Base-by-base conservation (phyloP, 2,329 filamentous ascomycete species). In the Apiospora sp. region DNA sequence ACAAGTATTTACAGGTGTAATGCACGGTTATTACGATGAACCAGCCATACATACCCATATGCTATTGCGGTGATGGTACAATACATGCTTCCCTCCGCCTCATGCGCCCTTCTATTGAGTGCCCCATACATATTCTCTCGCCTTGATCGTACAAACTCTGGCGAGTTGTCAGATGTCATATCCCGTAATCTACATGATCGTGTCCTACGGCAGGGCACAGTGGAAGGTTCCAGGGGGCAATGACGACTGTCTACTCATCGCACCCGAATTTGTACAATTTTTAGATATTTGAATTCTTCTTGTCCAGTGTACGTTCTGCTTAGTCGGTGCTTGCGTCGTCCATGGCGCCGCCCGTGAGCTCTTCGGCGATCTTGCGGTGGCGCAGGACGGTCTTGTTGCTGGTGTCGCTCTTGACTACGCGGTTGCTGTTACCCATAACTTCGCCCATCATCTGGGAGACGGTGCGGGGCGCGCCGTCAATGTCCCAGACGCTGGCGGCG, bases 321-420 rank as follows among this genome's bases (percentile, higher is more conserved):
- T 41, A 64, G 30, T 37, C 22, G 34, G 58, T n/a, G 41, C 13
- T 46, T 19, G n/a, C 10, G 1, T 43, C 49, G n/a, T 43, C 48
- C 83, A 90, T 86, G 82, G 88, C 89, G 73, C 89, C 88, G 70
- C 89, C 89, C 30, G 89, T 90, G 73, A 91, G 82, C 80, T 89
- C 87, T 80, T 91, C 89, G 3, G 89, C 85, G 71, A 90, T 86
- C 68, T 80, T 82, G 83, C 88, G 89, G 79, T 90, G 88, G 72
- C 88, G 82, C 81, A 84, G 83, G 24, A 83, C 82, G 27, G 87
- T 88, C 74, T 84, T 84, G 71, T 83, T 83, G 70, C 81, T 80
- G 72, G 86, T 84, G 71, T 81, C 77, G 51, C 81, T 84, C 46
- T 58, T 69, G 22, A 80, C 14, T 14, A 80, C 49, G 41, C 48